These are phyloP conservation scores for Mucor irregularis DNA, from an alignment of 371 early-diverging fungal species.

Conservation along the genomic window DNA sequence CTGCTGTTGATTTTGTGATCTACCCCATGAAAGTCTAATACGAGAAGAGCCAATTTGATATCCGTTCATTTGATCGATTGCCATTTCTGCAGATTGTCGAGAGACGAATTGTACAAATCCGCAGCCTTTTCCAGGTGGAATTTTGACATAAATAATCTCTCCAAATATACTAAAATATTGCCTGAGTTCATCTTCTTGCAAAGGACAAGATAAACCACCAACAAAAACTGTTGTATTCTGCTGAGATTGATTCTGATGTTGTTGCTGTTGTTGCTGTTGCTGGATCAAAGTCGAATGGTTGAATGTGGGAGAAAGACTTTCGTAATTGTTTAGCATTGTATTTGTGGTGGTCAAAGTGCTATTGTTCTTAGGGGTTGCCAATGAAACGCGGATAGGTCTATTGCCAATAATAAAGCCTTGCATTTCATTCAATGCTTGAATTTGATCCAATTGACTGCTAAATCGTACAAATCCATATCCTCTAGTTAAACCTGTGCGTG, in stretches of 20 bases:
- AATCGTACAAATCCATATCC: conserved; percentile 86
- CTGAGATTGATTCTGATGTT: not conserved
- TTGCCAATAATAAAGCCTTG: conserved; percentile 65
- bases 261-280: not conserved
- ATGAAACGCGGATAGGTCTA: conserved; percentile 80
- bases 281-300: not conserved
- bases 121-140: conserved; percentile 92
- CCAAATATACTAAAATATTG: conserved; percentile 84
- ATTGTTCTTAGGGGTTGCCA: conserved; percentile 79
- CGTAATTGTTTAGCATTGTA: conserved; percentile 33
- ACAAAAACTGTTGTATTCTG: conserved; percentile 87
- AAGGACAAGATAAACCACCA: conserved; percentile 78
- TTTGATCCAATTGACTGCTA: conserved; percentile 64
- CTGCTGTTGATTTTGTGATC: conserved; percentile 27
- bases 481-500: conserved; percentile 65
- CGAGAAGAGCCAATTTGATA: conserved; percentile 78
- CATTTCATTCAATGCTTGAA: conserved; percentile 75
- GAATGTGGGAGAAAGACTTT: conserved; percentile 10
- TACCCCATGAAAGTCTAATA: conserved; percentile 90
- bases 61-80: conserved; percentile 86
- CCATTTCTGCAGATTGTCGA: conserved; percentile 80
- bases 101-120: conserved; percentile 90
- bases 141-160: conserved; percentile 86
- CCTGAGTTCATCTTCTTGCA: conserved; percentile 82
- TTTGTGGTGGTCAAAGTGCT: not conserved